Percentiles rank a stretch among this genome's conserved stretches.
Evolutionary conservation across 2,329 filamentous ascomycete genomes (phyloP).

Genomic region (Cyphellophora europaea): DNA sequence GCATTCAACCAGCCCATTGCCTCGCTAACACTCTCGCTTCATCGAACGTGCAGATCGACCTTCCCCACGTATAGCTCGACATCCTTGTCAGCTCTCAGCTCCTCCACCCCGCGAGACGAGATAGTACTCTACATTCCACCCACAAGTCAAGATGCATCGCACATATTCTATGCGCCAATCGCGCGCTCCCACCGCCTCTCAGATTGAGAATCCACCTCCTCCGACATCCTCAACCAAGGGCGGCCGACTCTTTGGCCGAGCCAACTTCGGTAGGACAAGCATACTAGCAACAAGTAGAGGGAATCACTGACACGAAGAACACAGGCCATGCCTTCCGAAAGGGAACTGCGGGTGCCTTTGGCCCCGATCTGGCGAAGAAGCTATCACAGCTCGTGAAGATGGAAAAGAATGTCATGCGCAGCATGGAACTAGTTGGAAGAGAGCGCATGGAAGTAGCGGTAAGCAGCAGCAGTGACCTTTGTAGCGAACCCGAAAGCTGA

Average conservation of each 20-base stretch:
- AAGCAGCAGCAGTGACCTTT: slow-evolving; percentile 34
- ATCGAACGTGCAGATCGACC: too few relatives aligned
- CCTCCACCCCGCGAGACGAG: background rate
- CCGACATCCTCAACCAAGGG: slow-evolving; percentile 86
- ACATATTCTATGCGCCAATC: slow-evolving; percentile 98
- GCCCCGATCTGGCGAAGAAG: slow-evolving; percentile 91
- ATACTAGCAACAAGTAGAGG: slow-evolving; percentile 2
- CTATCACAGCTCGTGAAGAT: slow-evolving; percentile 97
- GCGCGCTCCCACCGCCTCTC: slow-evolving; percentile 88
- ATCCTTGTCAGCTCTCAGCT: background rate
- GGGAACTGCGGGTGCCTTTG: slow-evolving; percentile 44
- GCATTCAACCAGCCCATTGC: too few relatives aligned
- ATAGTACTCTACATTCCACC: background rate
- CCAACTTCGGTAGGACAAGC: slow-evolving; percentile 69
- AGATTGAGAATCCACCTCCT: slow-evolving; percentile 84
- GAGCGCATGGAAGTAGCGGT: slow-evolving; percentile 98
- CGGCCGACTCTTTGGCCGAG: slow-evolving; percentile 77
- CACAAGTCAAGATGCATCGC: slow-evolving; percentile 67
- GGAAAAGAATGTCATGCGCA: slow-evolving; percentile 99
- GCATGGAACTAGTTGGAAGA: slow-evolving; percentile 85
- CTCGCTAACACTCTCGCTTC: too few relatives aligned
- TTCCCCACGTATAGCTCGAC: too few relatives aligned
- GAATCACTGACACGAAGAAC: slow-evolving; percentile 8
- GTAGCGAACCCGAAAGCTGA: background rate
- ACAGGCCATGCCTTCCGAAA: slow-evolving; percentile 55